Conservation (phyloP, 345 rosid genomes). For the Laguncularia racemosa region DNA sequence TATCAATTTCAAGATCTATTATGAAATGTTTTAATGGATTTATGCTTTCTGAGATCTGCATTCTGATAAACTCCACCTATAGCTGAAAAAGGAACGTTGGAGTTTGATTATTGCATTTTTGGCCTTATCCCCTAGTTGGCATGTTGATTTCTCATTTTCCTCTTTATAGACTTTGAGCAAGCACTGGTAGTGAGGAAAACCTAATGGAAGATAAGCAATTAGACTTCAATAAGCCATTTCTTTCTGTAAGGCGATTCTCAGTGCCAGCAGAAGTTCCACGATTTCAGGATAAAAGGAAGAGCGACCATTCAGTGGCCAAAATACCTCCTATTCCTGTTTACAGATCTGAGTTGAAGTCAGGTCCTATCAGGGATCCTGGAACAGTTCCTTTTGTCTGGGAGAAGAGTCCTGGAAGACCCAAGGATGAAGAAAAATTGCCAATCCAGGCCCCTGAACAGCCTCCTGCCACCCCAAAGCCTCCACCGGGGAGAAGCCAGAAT, state of each 20-base stretch:
- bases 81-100: too few species aligned
- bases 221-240: slow-evolving; percentile 68
- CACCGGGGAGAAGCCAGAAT: slow-evolving; percentile 59
- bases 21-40: too few species aligned
- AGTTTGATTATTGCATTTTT: too few species aligned
- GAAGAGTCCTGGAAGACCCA: slow-evolving; percentile 73
- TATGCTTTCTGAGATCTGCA: too few species aligned
- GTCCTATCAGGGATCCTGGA: slow-evolving; percentile 79
- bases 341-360: slow-evolving; percentile 80
- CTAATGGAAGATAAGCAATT: slow-evolving; percentile 78
- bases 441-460: slow-evolving; percentile 14
- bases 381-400: slow-evolving; percentile 94
- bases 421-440: slow-evolving; percentile 36
- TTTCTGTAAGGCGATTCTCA: slow-evolving; percentile 63
- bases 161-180: background rate
- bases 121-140: too few species aligned
- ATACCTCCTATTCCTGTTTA: slow-evolving; percentile 50
- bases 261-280: slow-evolving; percentile 34
- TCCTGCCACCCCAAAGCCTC: slow-evolving; percentile 66
- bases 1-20: too few species aligned
- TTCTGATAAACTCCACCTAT: too few species aligned
- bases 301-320: slow-evolving; percentile 25
- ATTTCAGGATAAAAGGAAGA: slow-evolving; percentile 33
- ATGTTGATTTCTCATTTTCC: too few species aligned
- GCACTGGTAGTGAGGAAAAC: slow-evolving; percentile 22